Evolutionary conservation across 1,139 yeast species (phyloP).

Genomic region (Saccharomyces hybrid): DNA sequence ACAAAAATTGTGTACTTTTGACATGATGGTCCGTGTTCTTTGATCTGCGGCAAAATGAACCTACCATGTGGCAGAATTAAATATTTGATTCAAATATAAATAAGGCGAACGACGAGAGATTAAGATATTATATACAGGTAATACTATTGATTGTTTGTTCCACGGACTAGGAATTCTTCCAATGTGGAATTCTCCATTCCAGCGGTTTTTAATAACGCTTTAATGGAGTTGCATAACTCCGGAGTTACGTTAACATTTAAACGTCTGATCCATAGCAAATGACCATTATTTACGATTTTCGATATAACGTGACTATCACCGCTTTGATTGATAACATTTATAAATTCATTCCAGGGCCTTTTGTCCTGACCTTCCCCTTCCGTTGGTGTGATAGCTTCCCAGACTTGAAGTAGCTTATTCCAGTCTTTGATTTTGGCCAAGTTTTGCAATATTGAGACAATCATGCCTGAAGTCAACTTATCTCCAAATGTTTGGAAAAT

Average conservation of each 20-base stretch:
- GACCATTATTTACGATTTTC: slow-evolving; percentile 20
- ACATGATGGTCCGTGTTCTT: background rate
- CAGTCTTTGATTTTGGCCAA: slow-evolving; percentile 18
- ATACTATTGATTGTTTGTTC: background rate
- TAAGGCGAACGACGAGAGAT: background rate
- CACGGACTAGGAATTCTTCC: background rate
- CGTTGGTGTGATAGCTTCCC: slow-evolving; percentile 15
- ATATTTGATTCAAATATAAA: background rate
- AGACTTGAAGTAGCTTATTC: slow-evolving; percentile 17
- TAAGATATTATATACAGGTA: background rate
- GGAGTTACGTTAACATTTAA: slow-evolving; percentile 16
- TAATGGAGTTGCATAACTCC: slow-evolving; percentile 7
- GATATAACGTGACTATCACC: slow-evolving; percentile 11
- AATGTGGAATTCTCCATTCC: background rate
- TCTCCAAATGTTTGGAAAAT: slow-evolving; percentile 9
- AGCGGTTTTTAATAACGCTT: background rate
- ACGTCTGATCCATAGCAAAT: slow-evolving; percentile 23
- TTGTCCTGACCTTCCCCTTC: slow-evolving; percentile 13
- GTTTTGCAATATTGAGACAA: slow-evolving; percentile 13
- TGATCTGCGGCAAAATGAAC: background rate
- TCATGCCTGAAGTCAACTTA: slow-evolving; percentile 9
- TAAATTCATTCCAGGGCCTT: slow-evolving; percentile 25
- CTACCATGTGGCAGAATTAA: background rate
- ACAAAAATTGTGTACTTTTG: background rate
- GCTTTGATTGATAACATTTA: slow-evolving; percentile 14